These are phyloP conservation scores for Liriodendron chinense DNA, from an alignment of 164 flowering plant species.

Conservation along the genomic window DNA sequence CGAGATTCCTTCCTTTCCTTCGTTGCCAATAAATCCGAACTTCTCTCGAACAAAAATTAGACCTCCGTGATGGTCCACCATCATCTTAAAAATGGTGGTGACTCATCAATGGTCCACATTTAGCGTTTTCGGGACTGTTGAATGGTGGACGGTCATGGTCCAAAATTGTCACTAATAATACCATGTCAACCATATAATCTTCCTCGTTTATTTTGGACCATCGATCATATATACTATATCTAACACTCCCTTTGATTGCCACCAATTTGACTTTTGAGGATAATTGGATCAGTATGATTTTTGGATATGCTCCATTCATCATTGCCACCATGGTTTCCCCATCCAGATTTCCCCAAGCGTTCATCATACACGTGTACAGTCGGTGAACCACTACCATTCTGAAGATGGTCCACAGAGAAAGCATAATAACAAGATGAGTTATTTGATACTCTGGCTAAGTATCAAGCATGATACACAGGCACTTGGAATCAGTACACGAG, in stretches of 20 bases:
- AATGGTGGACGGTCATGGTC: neutral
- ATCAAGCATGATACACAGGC: too few relatives aligned
- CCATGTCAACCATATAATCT: neutral
- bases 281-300: too few relatives aligned
- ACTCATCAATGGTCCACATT: neutral
- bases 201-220: neutral
- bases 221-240: too few relatives aligned
- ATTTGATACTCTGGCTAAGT: too few relatives aligned
- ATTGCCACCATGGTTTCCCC: neutral
- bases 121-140: neutral
- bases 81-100: neutral
- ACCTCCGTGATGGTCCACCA: neutral
- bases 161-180: neutral
- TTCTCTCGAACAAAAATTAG: neutral
- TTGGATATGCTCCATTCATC: too few relatives aligned
- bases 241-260: neutral
- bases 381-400: neutral
- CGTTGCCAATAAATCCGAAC: conserved; percentile 12
- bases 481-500: too few relatives aligned
- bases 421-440: too few relatives aligned
- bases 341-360: neutral
- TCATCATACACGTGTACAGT: neutral
- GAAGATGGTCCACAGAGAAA: neutral
- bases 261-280: neutral
- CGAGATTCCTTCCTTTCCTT: neutral